Percentiles rank a stretch among this genome's conserved stretches.
These are phyloP conservation scores for Achaetomiella virescens DNA, from an alignment of 495 filamentous ascomycete genomes.

Conservation along the genomic window DNA sequence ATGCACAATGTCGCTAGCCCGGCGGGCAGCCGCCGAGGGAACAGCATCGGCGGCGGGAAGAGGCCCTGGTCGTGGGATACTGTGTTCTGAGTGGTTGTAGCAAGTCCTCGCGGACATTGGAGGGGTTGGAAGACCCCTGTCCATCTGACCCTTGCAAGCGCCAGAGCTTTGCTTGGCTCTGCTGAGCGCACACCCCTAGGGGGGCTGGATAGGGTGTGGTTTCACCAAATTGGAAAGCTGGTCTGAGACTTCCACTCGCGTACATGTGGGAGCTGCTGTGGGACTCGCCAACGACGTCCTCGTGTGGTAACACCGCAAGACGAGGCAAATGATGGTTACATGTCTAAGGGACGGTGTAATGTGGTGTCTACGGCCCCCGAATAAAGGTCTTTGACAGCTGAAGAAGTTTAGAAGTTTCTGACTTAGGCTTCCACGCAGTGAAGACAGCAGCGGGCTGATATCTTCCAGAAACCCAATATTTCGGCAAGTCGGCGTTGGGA, in stretches of 20 bases:
- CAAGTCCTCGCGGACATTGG: constrained; percentile 7
- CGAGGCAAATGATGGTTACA: neutral
- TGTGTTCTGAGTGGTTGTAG: constrained; percentile 16
- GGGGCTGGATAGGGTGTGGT: neutral
- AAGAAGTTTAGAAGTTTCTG: too few relatives aligned
- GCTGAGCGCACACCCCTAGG: neutral
- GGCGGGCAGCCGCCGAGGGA: constrained; percentile 16
- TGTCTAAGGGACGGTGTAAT: too few relatives aligned
- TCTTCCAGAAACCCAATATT: too few relatives aligned
- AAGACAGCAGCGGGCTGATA: too few relatives aligned
- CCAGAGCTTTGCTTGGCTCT: constrained; percentile 9
- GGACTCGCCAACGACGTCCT: neutral
- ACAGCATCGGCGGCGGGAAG: constrained; percentile 12
- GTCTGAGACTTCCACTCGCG: too few relatives aligned
- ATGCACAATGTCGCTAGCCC: constrained; percentile 14
- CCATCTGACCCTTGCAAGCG: constrained; percentile 22
- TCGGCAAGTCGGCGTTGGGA: too few relatives aligned
- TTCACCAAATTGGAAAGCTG: too few relatives aligned
- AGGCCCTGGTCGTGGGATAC: neutral
- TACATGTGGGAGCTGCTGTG: too few relatives aligned
- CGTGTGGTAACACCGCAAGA: neutral
- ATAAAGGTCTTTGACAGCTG: too few relatives aligned
- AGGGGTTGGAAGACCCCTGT: constrained; percentile 21
- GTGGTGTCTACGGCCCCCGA: too few relatives aligned
- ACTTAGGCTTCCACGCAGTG: too few relatives aligned